Percentiles rank a stretch among this genome's conserved stretches.
Evolutionary conservation across 2,329 filamentous ascomycete species (phyloP).

Genomic region (Truncatella angustata): DNA sequence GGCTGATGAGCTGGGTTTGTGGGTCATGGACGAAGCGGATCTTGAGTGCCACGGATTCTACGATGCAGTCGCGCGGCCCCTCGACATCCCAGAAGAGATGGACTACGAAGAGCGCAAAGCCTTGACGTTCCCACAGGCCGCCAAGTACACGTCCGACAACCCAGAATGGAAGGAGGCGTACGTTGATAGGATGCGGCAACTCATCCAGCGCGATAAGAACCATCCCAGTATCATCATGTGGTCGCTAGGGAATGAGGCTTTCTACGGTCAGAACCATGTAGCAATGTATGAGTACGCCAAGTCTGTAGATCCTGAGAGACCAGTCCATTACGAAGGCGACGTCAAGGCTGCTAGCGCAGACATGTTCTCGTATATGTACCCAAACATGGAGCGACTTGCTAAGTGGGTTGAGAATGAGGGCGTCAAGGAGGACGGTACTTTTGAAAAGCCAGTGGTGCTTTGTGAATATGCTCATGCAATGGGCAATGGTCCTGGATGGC

Average conservation of each 20-base stretch:
- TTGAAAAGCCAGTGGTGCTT: conserved; percentile 57
- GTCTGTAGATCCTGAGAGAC: conserved; percentile 53
- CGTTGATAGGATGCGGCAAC: conserved; percentile 62
- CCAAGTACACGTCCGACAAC: conserved; percentile 60
- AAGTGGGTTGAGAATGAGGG: conserved; percentile 42
- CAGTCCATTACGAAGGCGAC: conserved; percentile 68
- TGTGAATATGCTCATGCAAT: conserved; percentile 64
- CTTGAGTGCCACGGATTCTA: conserved; percentile 55
- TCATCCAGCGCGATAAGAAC: conserved; percentile 69
- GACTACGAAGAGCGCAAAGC: conserved; percentile 61
- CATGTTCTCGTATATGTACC: conserved; percentile 69
- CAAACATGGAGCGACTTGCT: conserved; percentile 49
- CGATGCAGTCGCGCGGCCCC: conserved; percentile 45
- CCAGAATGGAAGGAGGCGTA: conserved; percentile 62
- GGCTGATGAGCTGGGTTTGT: conserved; percentile 65
- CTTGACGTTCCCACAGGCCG: conserved; percentile 51
- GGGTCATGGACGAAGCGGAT: conserved; percentile 53
- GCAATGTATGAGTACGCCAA: conserved; percentile 67
- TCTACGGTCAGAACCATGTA: conserved; percentile 66
- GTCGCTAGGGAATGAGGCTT: conserved; percentile 72
- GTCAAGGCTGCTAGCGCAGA: conserved; percentile 57
- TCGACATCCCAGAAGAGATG: conserved; percentile 52
- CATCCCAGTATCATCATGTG: conserved; percentile 70
- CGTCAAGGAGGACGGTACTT: conserved; percentile 40
- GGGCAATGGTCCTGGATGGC: conserved; percentile 70